phyloP scores from a whole-genome alignment of 2,329 filamentous ascomycete genomes.

The Venturia oleaginea region DNA sequence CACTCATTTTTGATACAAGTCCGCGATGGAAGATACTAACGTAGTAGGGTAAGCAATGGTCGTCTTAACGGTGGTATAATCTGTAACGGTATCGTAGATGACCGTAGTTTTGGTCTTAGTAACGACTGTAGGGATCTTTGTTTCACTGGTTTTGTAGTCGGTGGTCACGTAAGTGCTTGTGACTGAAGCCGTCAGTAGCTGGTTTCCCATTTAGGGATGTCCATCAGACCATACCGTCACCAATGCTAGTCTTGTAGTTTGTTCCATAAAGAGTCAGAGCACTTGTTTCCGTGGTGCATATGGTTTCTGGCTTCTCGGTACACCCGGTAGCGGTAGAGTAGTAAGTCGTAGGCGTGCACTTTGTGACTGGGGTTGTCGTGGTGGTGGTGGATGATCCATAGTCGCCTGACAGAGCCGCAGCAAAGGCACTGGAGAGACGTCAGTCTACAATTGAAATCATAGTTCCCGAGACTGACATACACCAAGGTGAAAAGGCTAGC shows the following conservation, averaged over 20 bases:
- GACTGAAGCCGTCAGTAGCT: not conserved
- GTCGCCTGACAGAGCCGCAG: not conserved
- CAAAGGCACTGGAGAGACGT: not conserved
- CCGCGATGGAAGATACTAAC: not conserved
- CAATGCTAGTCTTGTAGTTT: not conserved
- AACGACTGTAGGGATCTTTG: not conserved
- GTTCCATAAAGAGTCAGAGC: not conserved
- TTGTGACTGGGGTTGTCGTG: not conserved
- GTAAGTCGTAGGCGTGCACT: constrained; percentile 1
- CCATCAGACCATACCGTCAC: not conserved
- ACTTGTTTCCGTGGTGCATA: not conserved
- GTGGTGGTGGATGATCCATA: not conserved
- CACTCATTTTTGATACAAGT: not conserved
- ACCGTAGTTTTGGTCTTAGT: not conserved
- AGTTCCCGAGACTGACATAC: not conserved
- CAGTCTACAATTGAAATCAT: not conserved
- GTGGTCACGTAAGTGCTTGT: not conserved
- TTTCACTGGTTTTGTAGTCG: not conserved
- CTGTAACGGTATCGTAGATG: not conserved
- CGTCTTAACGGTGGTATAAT: not conserved
- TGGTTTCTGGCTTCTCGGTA: not conserved
- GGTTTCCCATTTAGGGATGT: not conserved
- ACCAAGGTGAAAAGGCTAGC: not conserved
- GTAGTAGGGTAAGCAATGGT: not conserved
- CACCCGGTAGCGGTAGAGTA: not conserved